A percentile compares a stretch with the other conserved stretches of the same genome.
Evolutionary conservation across 768 basidiomycete species (phyloP).

Genomic region (Kwoniella heveanensis): DNA sequence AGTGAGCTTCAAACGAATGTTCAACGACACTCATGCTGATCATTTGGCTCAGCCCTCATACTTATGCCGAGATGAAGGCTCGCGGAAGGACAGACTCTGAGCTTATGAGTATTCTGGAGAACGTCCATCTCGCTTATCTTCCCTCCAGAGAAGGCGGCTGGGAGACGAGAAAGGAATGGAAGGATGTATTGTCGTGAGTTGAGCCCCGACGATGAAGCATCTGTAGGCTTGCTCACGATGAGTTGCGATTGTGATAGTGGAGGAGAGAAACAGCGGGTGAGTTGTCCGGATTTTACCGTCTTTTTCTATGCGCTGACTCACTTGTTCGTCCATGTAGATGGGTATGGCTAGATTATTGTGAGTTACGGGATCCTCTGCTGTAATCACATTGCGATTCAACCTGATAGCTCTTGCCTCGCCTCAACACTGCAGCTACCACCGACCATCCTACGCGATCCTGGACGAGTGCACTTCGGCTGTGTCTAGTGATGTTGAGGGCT

Average conservation of each 20-base stretch:
- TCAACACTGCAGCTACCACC: conserved; percentile 42
- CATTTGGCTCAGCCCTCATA: conserved; percentile 65
- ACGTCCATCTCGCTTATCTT: conserved; percentile 80
- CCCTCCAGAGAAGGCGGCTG: conserved; percentile 87
- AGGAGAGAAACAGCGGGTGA: conserved; percentile 89
- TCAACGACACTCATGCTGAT: too few relatives aligned
- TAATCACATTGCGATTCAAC: too few relatives aligned
- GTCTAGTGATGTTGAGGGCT: conserved; percentile 91
- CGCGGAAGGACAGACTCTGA: conserved; percentile 68
- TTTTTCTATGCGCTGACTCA: neutral
- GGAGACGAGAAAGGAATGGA: conserved; percentile 89
- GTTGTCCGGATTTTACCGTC: too few relatives aligned
- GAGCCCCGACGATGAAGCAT: neutral
- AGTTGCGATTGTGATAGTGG: conserved; percentile 63
- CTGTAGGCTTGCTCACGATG: neutral
- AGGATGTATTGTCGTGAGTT: conserved; percentile 69
- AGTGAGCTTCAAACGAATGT: conserved; percentile 56
- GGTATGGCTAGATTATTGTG: conserved; percentile 90
- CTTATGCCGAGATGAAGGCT: conserved; percentile 70
- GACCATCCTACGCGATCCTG: conserved; percentile 50
- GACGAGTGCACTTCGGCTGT: conserved; percentile 93
- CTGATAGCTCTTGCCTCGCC: too few relatives aligned
- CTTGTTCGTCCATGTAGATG: conserved; percentile 63
- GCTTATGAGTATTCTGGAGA: conserved; percentile 73
- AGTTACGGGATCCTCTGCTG: conserved; percentile 50